Evolutionary conservation across 78 protist genomes (phyloP), one percentile per base, ranked within the genome.

Genomic region (Pelomyxa schiedti): DNA sequence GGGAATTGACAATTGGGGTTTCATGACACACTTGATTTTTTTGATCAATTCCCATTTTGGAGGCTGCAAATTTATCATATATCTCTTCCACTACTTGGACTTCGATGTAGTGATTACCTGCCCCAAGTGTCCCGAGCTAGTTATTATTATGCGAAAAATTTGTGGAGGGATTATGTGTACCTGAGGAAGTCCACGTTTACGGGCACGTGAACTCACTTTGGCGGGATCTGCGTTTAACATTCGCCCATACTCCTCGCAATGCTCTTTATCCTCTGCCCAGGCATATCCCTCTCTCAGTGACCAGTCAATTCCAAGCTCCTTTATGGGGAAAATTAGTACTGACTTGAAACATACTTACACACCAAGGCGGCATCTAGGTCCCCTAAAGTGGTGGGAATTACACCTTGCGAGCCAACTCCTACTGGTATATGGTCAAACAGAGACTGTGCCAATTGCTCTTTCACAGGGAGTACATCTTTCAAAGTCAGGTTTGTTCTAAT

Each of bases 61-160:
- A 7, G 0, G 98, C 98, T 0, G 94, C 94, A 3, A 28, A 1
- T 39, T 9, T 36, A 79, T 96, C 92, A 72, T 39, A 96, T 24
- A 96, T 88, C 69, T 93, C 92, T 32, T 93, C 97, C 37, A 96
- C 95, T 0, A 78, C 82, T 42, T 92, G 95, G 0, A 93, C 78
- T 82, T 93, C 98, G 0, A 82, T 73, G 87, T 93, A 96, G 82
- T 96, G 99, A 77, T 96, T 96, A 40, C 99, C 99, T 0, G 97
- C 92, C 26, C 96, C 96, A 35, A 92, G 86, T 24, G 96, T 92
- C 5, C 96, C 96, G 37, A 90, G 76, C 69, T 81, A 6, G 37
- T 8, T 9, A 9, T n/a, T n/a, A n/a, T n/a, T n/a, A n/a, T n/a
- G n/a, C n/a, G n/a, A 66, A 9, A 66, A n/a, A 28, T 66, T 22